phyloP scores from a whole-genome alignment of 176 grass and related monocot species.

The Oryza officinalis region DNA sequence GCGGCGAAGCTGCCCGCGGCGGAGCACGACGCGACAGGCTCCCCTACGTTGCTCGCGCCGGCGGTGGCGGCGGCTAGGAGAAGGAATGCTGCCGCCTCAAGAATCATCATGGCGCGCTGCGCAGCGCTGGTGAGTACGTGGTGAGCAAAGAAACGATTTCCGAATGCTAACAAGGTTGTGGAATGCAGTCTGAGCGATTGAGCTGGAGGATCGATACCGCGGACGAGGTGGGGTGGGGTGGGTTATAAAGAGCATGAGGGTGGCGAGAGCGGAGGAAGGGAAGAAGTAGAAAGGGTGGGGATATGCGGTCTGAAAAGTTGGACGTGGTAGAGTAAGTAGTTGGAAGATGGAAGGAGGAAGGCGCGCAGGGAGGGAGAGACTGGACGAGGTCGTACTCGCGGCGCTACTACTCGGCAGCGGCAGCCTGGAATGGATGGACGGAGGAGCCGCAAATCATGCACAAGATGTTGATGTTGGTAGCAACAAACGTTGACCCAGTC shows the following conservation, averaged over 20 bases:
- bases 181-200: too few species aligned
- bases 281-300: constrained; percentile 11
- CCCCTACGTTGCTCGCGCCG: background rate
- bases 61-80: background rate
- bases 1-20: constrained; percentile 22
- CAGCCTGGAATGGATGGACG: too few species aligned
- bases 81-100: constrained; percentile 14
- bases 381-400: constrained; percentile 35
- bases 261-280: background rate
- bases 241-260: background rate
- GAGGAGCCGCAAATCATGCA: background rate
- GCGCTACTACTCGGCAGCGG: too few species aligned
- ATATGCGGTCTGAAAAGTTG: background rate
- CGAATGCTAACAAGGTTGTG: too few species aligned
- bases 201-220: background rate
- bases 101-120: constrained; percentile 21
- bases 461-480: background rate
- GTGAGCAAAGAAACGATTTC: too few species aligned
- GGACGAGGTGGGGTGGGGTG: background rate
- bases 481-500: background rate
- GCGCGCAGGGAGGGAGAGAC: background rate
- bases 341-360: background rate
- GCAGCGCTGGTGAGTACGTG: too few species aligned
- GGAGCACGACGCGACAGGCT: constrained; percentile 34
- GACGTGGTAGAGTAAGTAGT: background rate